These are phyloP conservation scores for Ampelocalamus luodianensis DNA, from an alignment of 176 grass and related monocot genomes.

Conservation along the genomic window DNA sequence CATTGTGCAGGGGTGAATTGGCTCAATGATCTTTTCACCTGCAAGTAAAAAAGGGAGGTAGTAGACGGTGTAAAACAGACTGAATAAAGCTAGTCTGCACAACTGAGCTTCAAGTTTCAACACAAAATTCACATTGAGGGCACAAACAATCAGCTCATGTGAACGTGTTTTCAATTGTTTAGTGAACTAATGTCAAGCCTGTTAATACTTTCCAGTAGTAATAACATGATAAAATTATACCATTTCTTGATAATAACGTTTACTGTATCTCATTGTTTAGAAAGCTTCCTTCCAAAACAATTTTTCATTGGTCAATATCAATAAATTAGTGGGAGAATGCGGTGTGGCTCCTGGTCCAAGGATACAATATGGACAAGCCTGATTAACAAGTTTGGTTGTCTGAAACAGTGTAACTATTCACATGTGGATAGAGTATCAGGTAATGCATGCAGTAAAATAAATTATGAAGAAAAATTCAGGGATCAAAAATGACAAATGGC, in stretches of 20 bases:
- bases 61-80: not conserved
- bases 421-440: slow-evolving; percentile 40
- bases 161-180: not conserved
- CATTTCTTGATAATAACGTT: not conserved
- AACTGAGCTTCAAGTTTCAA: not conserved
- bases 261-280: not conserved
- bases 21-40: slow-evolving; percentile 93
- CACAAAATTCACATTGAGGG: not conserved
- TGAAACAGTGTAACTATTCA: slow-evolving; percentile 44
- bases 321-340: not conserved
- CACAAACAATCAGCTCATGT: not conserved
- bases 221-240: not conserved
- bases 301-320: not conserved
- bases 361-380: slow-evolving; percentile 19
- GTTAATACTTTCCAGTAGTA: not conserved
- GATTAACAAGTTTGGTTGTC: slow-evolving; percentile 22
- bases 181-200: not conserved
- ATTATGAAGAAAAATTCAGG: slow-evolving; percentile 18
- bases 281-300: slow-evolving; percentile 9
- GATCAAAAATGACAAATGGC: slow-evolving; percentile 51
- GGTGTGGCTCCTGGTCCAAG: not conserved
- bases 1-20: slow-evolving; percentile 95
- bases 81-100: slow-evolving; percentile 14
- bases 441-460: slow-evolving; percentile 20
- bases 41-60: not conserved